Evolutionary conservation across 306 rosid genomes (phyloP), one percentile per base, ranked within the genome.

Genomic region (Ochetophila trinervis): DNA sequence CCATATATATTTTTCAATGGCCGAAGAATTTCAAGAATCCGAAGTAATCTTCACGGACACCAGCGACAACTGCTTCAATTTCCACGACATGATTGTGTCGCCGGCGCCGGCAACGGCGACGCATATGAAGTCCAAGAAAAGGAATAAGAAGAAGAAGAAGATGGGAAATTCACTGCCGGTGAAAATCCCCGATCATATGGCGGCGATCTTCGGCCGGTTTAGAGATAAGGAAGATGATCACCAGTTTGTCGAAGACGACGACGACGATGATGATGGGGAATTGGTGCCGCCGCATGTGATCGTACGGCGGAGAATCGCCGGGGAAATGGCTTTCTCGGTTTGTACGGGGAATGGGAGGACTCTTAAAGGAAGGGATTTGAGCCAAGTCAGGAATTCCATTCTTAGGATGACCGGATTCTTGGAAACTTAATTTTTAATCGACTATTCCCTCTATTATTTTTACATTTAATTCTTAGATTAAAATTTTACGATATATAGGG

Each of bases 371-470:
- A 59, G 99, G 13, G 97, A 90, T 74, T 86, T 93, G 82, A 84
- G 96, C 36, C 79, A 74, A 37, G 97, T 93, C 57, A 75, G 99
- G 72, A 93, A 93, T 56, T 84, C 94, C 0, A 74, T 93, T 77
- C 97, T 90, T 4, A 74, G 91, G 67, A 80, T 93, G 96, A 93
- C 99, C 5, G 99, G 99, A 0, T 93, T 93, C 71, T 75, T 93
- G 22, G 98, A 92, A 68, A 77, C 81, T 4, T 90, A 56, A 79
- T 53, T n/a, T n/a, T n/a, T 56, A 15, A 42, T 27, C 13, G 5
- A 8, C 16, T 18, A 16, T 22, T 21, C 11, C 4, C 10, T 8
- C 15, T 21, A 12, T 21, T 19, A 56, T 8, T 19, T 27, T 23
- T 3, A 5, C 27, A n/a, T 27, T n/a, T 16, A 23, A 16, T 40